Base-by-base conservation (phyloP, 2,329 filamentous ascomycete genomes). In the Domatiomyces catenatus region DNA sequence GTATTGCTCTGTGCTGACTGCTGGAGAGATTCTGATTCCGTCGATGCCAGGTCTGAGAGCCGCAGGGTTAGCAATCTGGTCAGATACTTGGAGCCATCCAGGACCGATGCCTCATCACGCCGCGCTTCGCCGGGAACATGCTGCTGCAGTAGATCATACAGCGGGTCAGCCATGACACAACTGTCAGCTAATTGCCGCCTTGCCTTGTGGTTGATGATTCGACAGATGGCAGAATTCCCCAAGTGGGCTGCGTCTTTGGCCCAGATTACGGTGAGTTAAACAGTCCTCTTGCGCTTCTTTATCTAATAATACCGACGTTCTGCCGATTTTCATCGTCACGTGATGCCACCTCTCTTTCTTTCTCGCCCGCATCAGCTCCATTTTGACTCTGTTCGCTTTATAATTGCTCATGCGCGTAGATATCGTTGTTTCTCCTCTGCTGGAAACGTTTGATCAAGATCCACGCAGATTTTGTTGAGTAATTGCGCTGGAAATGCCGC, bases 1-100 rank as follows among this genome's bases (percentile, higher is more conserved):
- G 90, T 76, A 42, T 85, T 77, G 0, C 86, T 84, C 55, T 95
- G 87, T 2, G 84, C 83, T 50, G 81, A 76, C 61, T 95, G 86
- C 0, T 83, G 73, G n/a, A 96, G 77, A 0, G 80, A 80, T 54
- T 87, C 81, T 0, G 84, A 82, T 66, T 98, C 92, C 5, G 77
- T 81, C 20, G 79, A 77, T 48, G 79, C 77, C 49, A 96, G 75
- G 36, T 83, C 78, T 20, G 80, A 74, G 48, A 93, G 75, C 10
- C 86, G 80, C 49, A 93, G 81, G 2, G 85, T 84, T 5, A 85
- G 81, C 45, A 96, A 74, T 54, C 82, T 79, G 53, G 79, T 75
- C 46, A 96, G 79, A 66, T 96, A 98, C 48, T 76, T 72, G 48
- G 79, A 71, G 52, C 64, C 53, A 52, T 65, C 61, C 49, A 59